Evolutionary conservation across 1,284 basidiomycete species (phyloP).

Genomic region (Sporisorium reilianum): DNA sequence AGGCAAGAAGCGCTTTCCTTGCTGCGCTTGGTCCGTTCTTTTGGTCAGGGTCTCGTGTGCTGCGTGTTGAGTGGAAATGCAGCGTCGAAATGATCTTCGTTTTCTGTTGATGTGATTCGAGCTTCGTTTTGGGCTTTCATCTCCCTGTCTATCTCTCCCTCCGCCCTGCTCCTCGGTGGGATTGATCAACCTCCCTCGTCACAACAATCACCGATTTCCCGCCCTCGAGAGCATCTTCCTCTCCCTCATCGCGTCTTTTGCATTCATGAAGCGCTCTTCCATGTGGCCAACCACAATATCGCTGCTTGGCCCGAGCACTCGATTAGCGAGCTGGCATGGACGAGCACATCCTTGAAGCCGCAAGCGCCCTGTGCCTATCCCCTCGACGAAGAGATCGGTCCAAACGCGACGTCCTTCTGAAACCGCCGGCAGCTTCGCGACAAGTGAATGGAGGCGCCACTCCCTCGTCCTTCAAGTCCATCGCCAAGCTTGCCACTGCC

Average conservation of each 20-base stretch:
- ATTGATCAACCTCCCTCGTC: neutral
- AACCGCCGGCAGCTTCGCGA: neutral
- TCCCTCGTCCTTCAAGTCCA: neutral
- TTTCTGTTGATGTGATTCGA: too few species aligned
- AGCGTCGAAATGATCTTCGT: too few species aligned
- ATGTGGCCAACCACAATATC: neutral
- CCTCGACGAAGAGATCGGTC: conserved; percentile 19
- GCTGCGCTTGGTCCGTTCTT: too few species aligned
- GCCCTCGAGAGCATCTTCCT: neutral
- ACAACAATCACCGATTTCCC: neutral
- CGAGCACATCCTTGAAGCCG: conserved; percentile 29
- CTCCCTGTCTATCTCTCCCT: neutral
- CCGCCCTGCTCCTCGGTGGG: too few species aligned
- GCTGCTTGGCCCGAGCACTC: conserved; percentile 5
- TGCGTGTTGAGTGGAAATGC: too few species aligned
- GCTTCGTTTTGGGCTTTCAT: too few species aligned
- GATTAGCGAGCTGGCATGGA: conserved; percentile 18
- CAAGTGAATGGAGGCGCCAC: neutral
- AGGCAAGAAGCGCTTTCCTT: too few species aligned
- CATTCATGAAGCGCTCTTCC: conserved; percentile 2
- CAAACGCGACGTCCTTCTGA: neutral
- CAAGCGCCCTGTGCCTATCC: conserved; percentile 27
- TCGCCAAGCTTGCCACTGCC: neutral
- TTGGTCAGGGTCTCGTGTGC: too few species aligned
- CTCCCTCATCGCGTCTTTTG: neutral